Base-by-base conservation (phyloP, 805 yeast species). In the Metschnikowia kofuensis region DNA sequence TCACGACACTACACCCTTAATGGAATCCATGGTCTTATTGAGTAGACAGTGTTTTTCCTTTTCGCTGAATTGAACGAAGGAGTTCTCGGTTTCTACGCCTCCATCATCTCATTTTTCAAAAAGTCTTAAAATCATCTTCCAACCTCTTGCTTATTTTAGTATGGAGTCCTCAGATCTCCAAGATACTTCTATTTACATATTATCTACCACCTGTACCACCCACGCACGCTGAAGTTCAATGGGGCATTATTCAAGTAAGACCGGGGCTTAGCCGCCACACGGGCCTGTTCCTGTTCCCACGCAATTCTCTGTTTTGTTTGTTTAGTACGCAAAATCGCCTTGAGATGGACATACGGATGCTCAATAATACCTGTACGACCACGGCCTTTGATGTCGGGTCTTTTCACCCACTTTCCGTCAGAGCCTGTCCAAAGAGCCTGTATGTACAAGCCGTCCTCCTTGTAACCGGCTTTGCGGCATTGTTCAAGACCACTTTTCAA, bases 341-440 rank as follows among this genome's bases (percentile, higher is more conserved):
- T 82, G 31, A 91, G 82, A 67, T 92, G 96, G 45, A 89, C 83
- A 64, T 79, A 86, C 52, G 87, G 82, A 61, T 88, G 94, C 31
- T 76, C 78, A 44, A 87, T 78, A 49, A 87, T 69, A 64, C 98
- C 98, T 16, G 80, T 76, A 67, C 96, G 82, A 55, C 97, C 97
- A 72, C 98, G 83, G 55, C 94, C 96, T 72, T 89, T 90, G 63
- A 78, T 76, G 58, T 92, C 97, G 9, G 83, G 67, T 65, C 94
- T 79, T 65, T 81, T 84, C 29, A 63, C 60, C 84, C 86, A 82
- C 44, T 69, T 62, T 16, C 96, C 96, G 66, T 92, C 98, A 49
- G 90, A 83, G 38, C 97, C 97, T 28, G 83, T 83, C 97, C 97
- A 92, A 50, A 90, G 81, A 61, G 87, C 87, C 39, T 84, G 80